Base-by-base conservation (phyloP, 495 filamentous ascomycete genomes). In the Hypoxylon rickii region DNA sequence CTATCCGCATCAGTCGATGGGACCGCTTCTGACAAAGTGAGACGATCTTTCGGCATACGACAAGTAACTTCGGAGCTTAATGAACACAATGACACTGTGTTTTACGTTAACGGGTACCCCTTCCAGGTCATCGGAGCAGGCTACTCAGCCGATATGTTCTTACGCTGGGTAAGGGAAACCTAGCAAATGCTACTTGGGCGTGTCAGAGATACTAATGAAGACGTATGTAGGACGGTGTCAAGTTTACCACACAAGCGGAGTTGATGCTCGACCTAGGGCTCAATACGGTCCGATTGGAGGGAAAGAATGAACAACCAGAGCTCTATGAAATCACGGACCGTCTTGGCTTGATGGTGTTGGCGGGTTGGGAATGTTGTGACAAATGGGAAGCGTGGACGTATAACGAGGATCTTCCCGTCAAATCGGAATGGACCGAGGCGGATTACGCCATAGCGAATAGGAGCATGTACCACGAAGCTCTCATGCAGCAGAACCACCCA, bases 381-480 rank as follows among this genome's bases (percentile, higher is more conserved):
- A 87, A 86, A 60, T 86, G 84, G 85, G 84, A 87, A 53, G 82
- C 74, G 0, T 87, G 83, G 84, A 66, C 73, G 47, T 86, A 84
- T 49, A 86, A 86, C 59, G 64, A 79, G 7, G 79, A 86, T 26
- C 63, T 78, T 7, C 54, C 72, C 2, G 75, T 76, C 1, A 65
- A 67, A 21, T 65, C 69, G 4, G 66, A 73, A 40, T 87, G 83
- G 82, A 68, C 44, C 0, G 73, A 75, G 0, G 49, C 61, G 0
- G 85, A 88, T 57, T 86, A 87, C 60, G 43, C 39, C 1, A 77
- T 74, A 13, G 85, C 82, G 4, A 75, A 79, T 20, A 59, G 63
- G 3, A 76, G 77, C 17, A 85, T 86, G 78, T 65, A 71, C 1
- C 83, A 86, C 54, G 85, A 87, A 66, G 80, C 79, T 2, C 64